Percentiles rank a stretch among this genome's conserved stretches.
phyloP scores from a whole-genome alignment of 2,329 filamentous ascomycete genomes.

The Xylariomycetidae sp. region DNA sequence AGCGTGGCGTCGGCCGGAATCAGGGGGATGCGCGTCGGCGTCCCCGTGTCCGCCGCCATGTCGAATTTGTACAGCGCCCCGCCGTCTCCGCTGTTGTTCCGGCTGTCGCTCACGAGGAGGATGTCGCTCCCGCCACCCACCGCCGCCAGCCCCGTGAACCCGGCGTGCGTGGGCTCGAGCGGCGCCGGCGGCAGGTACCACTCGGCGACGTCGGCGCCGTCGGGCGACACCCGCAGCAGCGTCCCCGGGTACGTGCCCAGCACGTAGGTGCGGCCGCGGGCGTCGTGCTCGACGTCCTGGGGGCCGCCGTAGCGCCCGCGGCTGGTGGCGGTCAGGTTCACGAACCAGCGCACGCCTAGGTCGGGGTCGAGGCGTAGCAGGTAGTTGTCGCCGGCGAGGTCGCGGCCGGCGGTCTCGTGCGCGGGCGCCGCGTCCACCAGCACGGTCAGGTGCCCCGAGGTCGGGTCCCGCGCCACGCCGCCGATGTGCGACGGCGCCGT shows the following conservation, averaged over 20 bases:
- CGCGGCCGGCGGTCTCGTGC: constrained; percentile 28
- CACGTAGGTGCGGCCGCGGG: constrained; percentile 29
- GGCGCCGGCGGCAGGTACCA: constrained; percentile 26
- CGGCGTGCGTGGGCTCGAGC: constrained; percentile 20
- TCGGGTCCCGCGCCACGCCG: constrained; percentile 29
- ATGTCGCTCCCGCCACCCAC: constrained; percentile 18
- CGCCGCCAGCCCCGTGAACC: constrained; percentile 23
- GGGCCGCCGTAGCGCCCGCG: constrained; percentile 29
- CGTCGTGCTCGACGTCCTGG: constrained; percentile 34
- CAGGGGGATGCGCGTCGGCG: constrained; percentile 18
- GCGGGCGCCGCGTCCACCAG: constrained; percentile 28
- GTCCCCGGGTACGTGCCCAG: constrained; percentile 32
- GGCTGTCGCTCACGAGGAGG: constrained; percentile 27
- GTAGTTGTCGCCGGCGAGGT: constrained; percentile 31
- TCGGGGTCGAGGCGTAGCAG: constrained; percentile 30
- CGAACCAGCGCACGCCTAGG: constrained; percentile 23
- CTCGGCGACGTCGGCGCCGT: constrained; percentile 20
- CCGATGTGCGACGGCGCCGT: constrained; percentile 26
- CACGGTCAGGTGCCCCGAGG: constrained; percentile 26
- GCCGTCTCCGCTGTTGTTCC: constrained; percentile 13
- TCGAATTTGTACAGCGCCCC: constrained; percentile 31
- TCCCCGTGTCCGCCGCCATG: constrained; percentile 16
- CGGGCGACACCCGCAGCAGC: constrained; percentile 26
- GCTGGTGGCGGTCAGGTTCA: constrained; percentile 27
- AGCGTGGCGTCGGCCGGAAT: constrained; percentile 9